These are phyloP conservation scores for Hyaloscypha variabilis DNA, from an alignment of 495 filamentous ascomycete genomes.

Conservation along the genomic window DNA sequence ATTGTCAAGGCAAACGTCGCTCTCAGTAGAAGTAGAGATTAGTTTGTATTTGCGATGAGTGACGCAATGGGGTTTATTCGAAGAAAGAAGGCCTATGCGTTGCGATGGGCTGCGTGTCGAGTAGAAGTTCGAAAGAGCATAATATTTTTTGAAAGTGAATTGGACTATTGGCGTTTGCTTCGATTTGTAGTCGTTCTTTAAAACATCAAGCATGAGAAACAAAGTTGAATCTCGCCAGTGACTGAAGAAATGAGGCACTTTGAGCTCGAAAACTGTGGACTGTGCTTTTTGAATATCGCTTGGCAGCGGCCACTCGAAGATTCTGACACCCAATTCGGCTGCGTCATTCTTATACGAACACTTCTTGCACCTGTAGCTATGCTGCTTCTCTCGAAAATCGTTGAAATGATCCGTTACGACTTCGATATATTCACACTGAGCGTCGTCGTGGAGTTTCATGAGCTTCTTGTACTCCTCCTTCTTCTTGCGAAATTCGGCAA, in stretches of 20 bases:
- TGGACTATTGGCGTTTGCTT: background rate
- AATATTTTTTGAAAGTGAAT: background rate
- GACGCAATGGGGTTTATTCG: background rate
- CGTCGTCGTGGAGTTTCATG: background rate
- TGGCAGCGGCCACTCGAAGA: slow-evolving; percentile 66
- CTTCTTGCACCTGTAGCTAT: background rate
- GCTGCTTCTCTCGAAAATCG: background rate
- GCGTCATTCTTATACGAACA: background rate
- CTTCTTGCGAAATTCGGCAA: slow-evolving; percentile 33
- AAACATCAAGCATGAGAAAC: background rate
- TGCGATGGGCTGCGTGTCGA: background rate
- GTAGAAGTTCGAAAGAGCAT: background rate
- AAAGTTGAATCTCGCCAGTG: slow-evolving; percentile 52
- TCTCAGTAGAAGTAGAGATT: slow-evolving; percentile 30
- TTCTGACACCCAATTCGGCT: background rate
- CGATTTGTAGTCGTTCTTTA: background rate
- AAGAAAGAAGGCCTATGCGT: background rate
- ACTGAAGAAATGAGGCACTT: slow-evolving; percentile 44
- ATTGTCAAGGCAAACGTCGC: slow-evolving; percentile 48
- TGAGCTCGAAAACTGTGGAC: slow-evolving; percentile 60
- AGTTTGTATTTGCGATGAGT: slow-evolving; percentile 41
- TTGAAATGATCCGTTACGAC: background rate
- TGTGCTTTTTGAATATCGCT: slow-evolving; percentile 36
- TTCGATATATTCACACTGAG: background rate
- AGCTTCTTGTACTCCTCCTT: background rate